A percentile compares a stretch with the other conserved stretches of the same genome.
phyloP scores from a whole-genome alignment of 129 eudicot genomes.

The Ambrosia trifida region DNA sequence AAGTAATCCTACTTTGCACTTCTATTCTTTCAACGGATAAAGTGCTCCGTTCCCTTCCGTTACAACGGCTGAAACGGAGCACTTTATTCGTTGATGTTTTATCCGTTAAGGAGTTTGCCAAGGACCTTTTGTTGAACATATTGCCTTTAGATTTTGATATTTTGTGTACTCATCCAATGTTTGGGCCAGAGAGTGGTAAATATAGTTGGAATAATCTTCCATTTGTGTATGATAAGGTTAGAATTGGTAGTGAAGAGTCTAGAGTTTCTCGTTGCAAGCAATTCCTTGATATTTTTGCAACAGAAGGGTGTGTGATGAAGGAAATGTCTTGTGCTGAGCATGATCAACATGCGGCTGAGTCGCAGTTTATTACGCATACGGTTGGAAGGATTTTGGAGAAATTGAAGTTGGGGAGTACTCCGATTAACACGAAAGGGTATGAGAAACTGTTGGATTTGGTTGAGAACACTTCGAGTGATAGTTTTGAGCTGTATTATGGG shows the following conservation, averaged over 20 bases:
- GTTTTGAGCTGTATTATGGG: conserved; percentile 91
- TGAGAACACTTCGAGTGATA: conserved; percentile 78
- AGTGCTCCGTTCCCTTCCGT: conserved; percentile 62
- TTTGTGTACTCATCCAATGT: conserved; percentile 92
- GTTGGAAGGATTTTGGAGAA: conserved; percentile 79
- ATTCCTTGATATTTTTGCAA: conserved; percentile 56
- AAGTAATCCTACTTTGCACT: conserved; percentile 80
- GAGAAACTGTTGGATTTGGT: conserved; percentile 83
- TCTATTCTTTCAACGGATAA: conserved; percentile 68
- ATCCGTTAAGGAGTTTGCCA: conserved; percentile 79
- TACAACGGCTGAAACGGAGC: conserved; percentile 62
- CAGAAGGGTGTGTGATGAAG: conserved; percentile 82
- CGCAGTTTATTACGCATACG: conserved; percentile 84
- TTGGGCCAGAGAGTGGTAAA: conserved; percentile 95
- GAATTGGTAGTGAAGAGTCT: conserved; percentile 57
- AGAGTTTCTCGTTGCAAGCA: conserved; percentile 56
- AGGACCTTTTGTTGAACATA: conserved; percentile 45
- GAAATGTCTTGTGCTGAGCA: conserved; percentile 88
- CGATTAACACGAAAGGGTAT: conserved; percentile 85
- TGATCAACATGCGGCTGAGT: conserved; percentile 74
- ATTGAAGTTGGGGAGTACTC: conserved; percentile 56
- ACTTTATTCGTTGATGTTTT: conserved; percentile 84
- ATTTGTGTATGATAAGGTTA: conserved; percentile 78
- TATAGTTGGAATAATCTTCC: conserved; percentile 60
- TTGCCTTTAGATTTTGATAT: conserved; percentile 72